Evolutionary conservation across 768 basidiomycete genomes (phyloP).

Genomic region (Suillus tomentosus): DNA sequence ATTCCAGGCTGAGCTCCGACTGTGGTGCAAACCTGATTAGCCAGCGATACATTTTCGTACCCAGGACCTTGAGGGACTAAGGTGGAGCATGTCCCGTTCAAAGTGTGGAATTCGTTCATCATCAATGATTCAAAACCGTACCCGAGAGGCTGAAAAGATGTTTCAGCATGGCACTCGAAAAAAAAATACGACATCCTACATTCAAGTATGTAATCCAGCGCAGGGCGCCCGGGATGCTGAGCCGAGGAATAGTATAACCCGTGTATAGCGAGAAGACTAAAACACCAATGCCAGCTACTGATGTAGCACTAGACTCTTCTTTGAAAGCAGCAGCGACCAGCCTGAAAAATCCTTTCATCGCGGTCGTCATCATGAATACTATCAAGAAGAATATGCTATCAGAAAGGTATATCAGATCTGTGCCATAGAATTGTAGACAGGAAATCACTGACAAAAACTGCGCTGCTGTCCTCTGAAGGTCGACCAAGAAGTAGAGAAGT

Average conservation of each 20-base stretch:
- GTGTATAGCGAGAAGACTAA: conserved; percentile 57
- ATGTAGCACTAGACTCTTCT: conserved; percentile 61
- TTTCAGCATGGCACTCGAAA: neutral
- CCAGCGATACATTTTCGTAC: conserved; percentile 54
- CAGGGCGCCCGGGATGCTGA: conserved; percentile 68
- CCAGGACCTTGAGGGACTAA: conserved; percentile 65
- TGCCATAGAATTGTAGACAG: neutral
- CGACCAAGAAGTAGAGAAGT: conserved; percentile 62
- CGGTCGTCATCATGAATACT: conserved; percentile 54
- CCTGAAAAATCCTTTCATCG: conserved; percentile 80
- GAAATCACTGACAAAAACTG: conserved; percentile 68
- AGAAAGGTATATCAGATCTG: conserved; percentile 13
- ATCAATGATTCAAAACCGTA: conserved; percentile 65
- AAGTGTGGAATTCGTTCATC: conserved; percentile 78
- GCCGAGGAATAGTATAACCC: conserved; percentile 61
- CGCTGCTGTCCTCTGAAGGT: conserved; percentile 51
- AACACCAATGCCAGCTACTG: conserved; percentile 53
- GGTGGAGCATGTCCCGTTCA: conserved; percentile 59
- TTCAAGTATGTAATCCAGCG: conserved; percentile 70
- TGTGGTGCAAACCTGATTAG: conserved; percentile 77
- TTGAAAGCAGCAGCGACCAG: conserved; percentile 60
- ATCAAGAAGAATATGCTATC: conserved; percentile 60
- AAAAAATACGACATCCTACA: conserved; percentile 30
- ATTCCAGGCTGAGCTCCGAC: conserved; percentile 67
- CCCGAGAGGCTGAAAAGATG: neutral